Evolutionary conservation across 495 filamentous ascomycete genomes (phyloP).

Genomic region (Aspergillus baeticus): DNA sequence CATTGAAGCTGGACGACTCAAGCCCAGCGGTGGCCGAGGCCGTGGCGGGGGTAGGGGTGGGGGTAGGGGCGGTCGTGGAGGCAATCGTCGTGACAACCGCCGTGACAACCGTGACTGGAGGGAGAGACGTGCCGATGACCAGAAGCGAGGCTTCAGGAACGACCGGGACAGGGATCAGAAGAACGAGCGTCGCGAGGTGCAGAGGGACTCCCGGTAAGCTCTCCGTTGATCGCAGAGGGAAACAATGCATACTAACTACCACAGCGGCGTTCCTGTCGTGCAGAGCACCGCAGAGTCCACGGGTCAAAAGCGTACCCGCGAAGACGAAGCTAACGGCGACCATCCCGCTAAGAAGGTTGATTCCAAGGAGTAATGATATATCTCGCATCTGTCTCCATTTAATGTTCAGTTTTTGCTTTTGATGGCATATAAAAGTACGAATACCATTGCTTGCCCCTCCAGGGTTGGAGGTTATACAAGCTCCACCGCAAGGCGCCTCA

Average conservation of each 20-base stretch:
- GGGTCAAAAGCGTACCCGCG: constrained; percentile 50
- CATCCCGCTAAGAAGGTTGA: constrained; percentile 51
- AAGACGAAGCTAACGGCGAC: constrained; percentile 40
- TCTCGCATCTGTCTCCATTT: neutral
- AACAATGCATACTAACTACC: constrained; percentile 6
- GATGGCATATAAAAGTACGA: constrained; percentile 6
- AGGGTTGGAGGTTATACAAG: too few relatives aligned
- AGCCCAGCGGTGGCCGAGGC: constrained; percentile 45
- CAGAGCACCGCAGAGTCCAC: constrained; percentile 37
- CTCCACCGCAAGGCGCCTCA: neutral
- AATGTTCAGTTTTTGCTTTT: neutral
- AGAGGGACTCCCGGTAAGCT: constrained; percentile 48
- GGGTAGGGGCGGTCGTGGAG: constrained; percentile 33
- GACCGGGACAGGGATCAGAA: neutral
- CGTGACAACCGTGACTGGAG: constrained; percentile 64
- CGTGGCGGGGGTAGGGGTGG: constrained; percentile 25
- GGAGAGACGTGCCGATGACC: constrained; percentile 63
- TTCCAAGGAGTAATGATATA: constrained; percentile 39
- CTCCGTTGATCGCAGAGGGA: neutral
- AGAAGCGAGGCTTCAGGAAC: constrained; percentile 57
- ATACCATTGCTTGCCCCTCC: neutral
- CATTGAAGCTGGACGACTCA: constrained; percentile 70
- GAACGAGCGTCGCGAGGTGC: constrained; percentile 22
- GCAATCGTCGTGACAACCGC: constrained; percentile 27
- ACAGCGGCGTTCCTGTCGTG: constrained; percentile 48